phyloP scores from a whole-genome alignment of 148 eudicot species.

The Rhododendron vialii region DNA sequence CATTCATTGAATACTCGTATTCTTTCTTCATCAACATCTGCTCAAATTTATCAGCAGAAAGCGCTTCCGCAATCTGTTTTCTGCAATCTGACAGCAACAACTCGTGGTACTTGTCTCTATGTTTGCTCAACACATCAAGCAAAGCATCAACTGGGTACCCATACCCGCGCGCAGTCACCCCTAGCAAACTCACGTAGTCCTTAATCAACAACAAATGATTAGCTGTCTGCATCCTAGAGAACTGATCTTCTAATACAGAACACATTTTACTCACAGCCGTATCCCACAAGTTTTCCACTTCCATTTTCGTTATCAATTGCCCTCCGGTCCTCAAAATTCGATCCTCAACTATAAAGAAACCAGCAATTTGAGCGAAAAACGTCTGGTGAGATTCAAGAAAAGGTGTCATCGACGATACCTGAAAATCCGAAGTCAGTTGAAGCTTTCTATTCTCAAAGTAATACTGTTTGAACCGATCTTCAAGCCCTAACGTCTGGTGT shows the following conservation, averaged over 20 bases:
- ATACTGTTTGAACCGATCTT: conserved; percentile 70
- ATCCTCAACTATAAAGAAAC: conserved; percentile 94
- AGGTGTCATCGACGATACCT: conserved; percentile 93
- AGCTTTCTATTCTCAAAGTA: conserved; percentile 90
- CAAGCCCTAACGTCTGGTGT: conserved; percentile 74
- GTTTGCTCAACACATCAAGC: conserved; percentile 92
- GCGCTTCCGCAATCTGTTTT: conserved; percentile 76
- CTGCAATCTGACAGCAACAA: conserved; percentile 82
- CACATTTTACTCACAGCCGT: conserved; percentile 96
- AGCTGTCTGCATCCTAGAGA: conserved; percentile 96
- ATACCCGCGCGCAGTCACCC: conserved; percentile 78
- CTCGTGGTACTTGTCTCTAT: conserved; percentile 96
- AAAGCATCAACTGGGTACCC: conserved; percentile 90
- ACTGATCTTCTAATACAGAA: conserved; percentile 92
- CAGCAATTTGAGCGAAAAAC: conserved; percentile 93
- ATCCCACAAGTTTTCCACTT: conserved; percentile 95
- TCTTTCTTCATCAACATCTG: conserved; percentile 98
- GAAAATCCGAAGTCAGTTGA: conserved; percentile 92
- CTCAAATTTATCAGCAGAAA: conserved; percentile 78
- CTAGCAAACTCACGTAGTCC: conserved; percentile 93
- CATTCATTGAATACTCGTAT: conserved; percentile 95
- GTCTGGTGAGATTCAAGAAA: conserved; percentile 95
- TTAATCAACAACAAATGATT: conserved; percentile 91
- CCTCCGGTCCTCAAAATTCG: conserved; percentile 92
- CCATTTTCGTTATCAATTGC: conserved; percentile 81